Evolutionary conservation across 139 green algal genomes (phyloP).

Genomic region (Pycnococcus provasolii): DNA sequence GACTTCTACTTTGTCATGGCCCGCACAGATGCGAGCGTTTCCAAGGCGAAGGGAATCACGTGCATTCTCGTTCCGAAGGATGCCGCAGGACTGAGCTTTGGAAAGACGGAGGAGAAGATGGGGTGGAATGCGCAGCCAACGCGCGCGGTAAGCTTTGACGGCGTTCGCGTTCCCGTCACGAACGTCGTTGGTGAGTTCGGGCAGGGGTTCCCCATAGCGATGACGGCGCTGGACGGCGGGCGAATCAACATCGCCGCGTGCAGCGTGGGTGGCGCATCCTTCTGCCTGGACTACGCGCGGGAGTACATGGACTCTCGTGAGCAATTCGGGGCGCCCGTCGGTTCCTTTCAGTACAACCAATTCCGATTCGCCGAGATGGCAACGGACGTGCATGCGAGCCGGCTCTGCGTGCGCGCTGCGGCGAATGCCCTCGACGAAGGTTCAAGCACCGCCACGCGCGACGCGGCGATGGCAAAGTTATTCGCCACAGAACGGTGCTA

Average conservation of each 20-base stretch:
- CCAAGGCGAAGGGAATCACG: slow-evolving; percentile 46
- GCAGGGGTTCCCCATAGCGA: slow-evolving; percentile 68
- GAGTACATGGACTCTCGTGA: slow-evolving; percentile 39
- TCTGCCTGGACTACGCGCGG: slow-evolving; percentile 48
- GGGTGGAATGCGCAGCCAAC: slow-evolving; percentile 75
- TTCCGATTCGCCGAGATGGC: slow-evolving; percentile 74
- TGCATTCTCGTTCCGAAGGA: slow-evolving; percentile 41
- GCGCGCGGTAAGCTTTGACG: slow-evolving; percentile 45
- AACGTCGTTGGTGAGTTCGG: slow-evolving; percentile 50
- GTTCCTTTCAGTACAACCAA: slow-evolving; percentile 52
- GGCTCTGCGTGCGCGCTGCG: slow-evolving; percentile 46
- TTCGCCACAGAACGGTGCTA: slow-evolving; percentile 69
- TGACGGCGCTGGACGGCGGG: slow-evolving; percentile 59
- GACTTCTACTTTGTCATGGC: slow-evolving; percentile 68
- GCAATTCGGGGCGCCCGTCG: slow-evolving; percentile 54
- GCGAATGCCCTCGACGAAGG: slow-evolving; percentile 44
- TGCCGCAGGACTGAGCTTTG: slow-evolving; percentile 55
- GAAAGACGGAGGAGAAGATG: slow-evolving; percentile 61
- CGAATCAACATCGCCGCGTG: slow-evolving; percentile 72
- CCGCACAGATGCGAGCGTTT: slow-evolving; percentile 34
- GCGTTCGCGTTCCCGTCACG: slow-evolving; percentile 41
- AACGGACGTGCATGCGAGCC: slow-evolving; percentile 48
- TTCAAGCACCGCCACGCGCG: slow-evolving; percentile 36
- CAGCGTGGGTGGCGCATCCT: slow-evolving; percentile 60
- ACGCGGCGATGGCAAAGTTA: slow-evolving; percentile 69